A percentile compares a stretch with the other conserved stretches of the same genome.
Evolutionary conservation across 2,329 filamentous ascomycete species (phyloP).

Genomic region (Monosporascus sp.): DNA sequence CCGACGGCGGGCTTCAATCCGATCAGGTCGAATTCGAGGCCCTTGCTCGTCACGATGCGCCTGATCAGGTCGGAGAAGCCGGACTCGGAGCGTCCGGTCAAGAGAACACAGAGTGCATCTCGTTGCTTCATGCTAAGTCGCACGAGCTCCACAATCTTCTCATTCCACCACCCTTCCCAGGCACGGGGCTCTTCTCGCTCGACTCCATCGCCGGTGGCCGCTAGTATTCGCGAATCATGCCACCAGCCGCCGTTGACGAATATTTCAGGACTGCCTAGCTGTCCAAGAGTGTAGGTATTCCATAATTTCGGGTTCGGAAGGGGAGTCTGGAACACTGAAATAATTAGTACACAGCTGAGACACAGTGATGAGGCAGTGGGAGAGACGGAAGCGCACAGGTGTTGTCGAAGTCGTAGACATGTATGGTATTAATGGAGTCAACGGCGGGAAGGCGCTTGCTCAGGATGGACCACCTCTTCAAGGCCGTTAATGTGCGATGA

Average conservation of each 20-base stretch:
- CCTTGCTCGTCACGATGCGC: constrained; percentile 72
- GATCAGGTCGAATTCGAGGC: constrained; percentile 81
- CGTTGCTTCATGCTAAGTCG: constrained; percentile 76
- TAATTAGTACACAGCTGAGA: constrained; percentile 2
- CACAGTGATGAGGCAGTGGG: constrained; percentile 2
- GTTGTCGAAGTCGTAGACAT: constrained; percentile 98
- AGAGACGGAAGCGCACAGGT: constrained; percentile 56
- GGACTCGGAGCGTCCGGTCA: constrained; percentile 79
- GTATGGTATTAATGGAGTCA: constrained; percentile 70
- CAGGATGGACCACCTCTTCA: constrained; percentile 80
- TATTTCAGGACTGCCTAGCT: constrained; percentile 68
- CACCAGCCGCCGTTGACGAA: constrained; percentile 91
- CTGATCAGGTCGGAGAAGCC: constrained; percentile 76
- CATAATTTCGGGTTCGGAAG: constrained; percentile 86
- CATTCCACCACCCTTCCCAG: constrained; percentile 97
- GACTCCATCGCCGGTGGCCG: constrained; percentile 76
- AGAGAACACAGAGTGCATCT: constrained; percentile 76
- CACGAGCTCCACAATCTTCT: constrained; percentile 78
- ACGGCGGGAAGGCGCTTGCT: constrained; percentile 67
- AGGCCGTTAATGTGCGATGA: constrained; percentile 60
- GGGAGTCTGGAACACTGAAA: constrained; percentile 80
- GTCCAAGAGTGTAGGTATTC: constrained; percentile 72
- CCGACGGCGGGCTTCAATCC: constrained; percentile 81
- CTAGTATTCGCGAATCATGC: constrained; percentile 85
- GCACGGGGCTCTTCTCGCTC: constrained; percentile 76